Conservation (phyloP, 2,329 filamentous ascomycete species). For the Aureobasidium sp. region DNA sequence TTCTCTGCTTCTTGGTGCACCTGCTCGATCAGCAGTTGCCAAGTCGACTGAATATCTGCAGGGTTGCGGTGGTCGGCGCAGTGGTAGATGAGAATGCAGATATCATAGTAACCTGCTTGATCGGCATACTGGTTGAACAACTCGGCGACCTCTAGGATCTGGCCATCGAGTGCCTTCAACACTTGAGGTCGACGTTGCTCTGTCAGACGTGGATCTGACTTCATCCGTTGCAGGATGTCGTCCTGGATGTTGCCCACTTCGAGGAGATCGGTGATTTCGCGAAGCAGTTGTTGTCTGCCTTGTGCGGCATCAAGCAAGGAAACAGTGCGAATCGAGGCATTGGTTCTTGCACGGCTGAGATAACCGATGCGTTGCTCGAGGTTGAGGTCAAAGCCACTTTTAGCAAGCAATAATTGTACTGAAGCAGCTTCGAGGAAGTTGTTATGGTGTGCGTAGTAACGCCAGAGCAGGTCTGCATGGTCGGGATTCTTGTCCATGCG, state of each 20-base stretch:
- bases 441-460: conserved; percentile 78
- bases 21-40: conserved; percentile 70
- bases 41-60: conserved; percentile 73
- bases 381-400: conserved; percentile 69
- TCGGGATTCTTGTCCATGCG: conserved; percentile 62
- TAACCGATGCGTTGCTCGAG: conserved; percentile 83
- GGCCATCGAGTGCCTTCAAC: conserved; percentile 61
- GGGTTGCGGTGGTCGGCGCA: conserved; percentile 84
- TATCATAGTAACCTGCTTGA: conserved; percentile 83
- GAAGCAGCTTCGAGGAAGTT: conserved; percentile 79
- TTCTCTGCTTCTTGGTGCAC: conserved; percentile 44
- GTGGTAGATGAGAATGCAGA: conserved; percentile 88
- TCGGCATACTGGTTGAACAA: conserved; percentile 93
- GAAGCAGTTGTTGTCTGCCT: conserved; percentile 73
- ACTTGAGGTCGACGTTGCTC: conserved; percentile 56
- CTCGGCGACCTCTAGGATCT: conserved; percentile 69
- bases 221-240: conserved; percentile 72
- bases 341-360: conserved; percentile 82
- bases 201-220: conserved; percentile 60
- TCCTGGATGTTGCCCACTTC: conserved; percentile 95
- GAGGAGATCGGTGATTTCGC: conserved; percentile 75
- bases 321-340: conserved; percentile 73
- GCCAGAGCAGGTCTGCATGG: conserved; percentile 86
- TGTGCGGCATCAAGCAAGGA: conserved; percentile 51
- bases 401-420: conserved; percentile 75